Percentiles rank a stretch among this genome's conserved stretches.
These are phyloP conservation scores for Fusarium torulosum DNA, from an alignment of 2,329 filamentous ascomycete genomes.

Conservation along the genomic window DNA sequence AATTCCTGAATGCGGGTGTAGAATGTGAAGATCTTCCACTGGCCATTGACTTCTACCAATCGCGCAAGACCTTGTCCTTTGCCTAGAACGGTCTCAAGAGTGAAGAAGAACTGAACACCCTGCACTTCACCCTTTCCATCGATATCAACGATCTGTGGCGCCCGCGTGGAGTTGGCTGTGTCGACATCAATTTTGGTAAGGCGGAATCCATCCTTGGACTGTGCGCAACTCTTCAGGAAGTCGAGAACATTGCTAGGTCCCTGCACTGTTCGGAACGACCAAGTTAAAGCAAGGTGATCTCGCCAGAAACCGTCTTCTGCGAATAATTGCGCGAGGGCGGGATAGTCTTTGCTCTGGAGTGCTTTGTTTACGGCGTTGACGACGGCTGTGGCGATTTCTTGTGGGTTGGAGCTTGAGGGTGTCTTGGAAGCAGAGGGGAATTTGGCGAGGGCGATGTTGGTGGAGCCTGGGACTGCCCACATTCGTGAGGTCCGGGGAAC, in stretches of 20 bases:
- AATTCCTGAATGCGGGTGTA: constrained; percentile 71
- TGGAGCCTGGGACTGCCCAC: constrained; percentile 61
- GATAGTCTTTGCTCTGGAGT: constrained; percentile 54
- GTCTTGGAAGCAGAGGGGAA: constrained; percentile 54
- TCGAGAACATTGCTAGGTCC: constrained; percentile 55
- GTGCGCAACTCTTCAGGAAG: constrained; percentile 53
- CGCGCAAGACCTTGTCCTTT: constrained; percentile 68
- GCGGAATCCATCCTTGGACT: constrained; percentile 54
- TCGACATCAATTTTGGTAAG: constrained; percentile 62
- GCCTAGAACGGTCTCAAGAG: constrained; percentile 65
- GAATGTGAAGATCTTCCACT: constrained; percentile 73
- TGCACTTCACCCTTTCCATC: constrained; percentile 62
- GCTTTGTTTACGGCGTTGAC: constrained; percentile 57
- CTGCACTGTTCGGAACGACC: constrained; percentile 67
- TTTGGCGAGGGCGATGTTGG: constrained; percentile 63
- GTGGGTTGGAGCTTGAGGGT: constrained; percentile 51
- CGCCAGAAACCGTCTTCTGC: constrained; percentile 66
- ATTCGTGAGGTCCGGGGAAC: constrained; percentile 46
- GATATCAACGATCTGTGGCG: constrained; percentile 60
- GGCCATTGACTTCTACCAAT: constrained; percentile 58
- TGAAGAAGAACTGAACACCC: constrained; percentile 69
- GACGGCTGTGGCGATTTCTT: constrained; percentile 54
- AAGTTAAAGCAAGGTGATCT: constrained; percentile 68
- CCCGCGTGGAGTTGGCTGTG: constrained; percentile 56
- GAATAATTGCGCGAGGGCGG: constrained; percentile 47